phyloP scores from a whole-genome alignment of 23 red algal genomes.

The Chondrus crispus region DNA sequence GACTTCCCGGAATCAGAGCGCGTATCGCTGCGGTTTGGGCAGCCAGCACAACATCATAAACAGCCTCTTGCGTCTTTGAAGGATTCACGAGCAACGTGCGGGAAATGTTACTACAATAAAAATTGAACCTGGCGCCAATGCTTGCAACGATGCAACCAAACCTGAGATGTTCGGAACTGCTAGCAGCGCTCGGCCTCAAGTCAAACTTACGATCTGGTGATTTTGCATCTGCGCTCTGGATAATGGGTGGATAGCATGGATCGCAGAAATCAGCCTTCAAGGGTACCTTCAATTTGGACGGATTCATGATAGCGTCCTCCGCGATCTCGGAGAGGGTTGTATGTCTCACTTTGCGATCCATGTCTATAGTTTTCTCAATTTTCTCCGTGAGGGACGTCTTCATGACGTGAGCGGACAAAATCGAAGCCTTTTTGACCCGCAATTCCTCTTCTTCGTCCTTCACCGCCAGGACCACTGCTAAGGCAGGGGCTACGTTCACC shows the following conservation, averaged over 20 bases:
- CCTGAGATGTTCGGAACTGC: slow-evolving; percentile 55
- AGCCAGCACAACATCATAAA: slow-evolving; percentile 65
- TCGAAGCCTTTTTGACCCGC: slow-evolving; percentile 64
- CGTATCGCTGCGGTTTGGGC: slow-evolving; percentile 66
- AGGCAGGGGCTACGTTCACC: slow-evolving; percentile 50
- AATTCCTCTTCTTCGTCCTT: slow-evolving; percentile 83
- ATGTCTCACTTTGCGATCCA: slow-evolving; percentile 74
- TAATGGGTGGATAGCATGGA: slow-evolving; percentile 89
- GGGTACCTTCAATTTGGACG: slow-evolving; percentile 47
- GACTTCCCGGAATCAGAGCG: slow-evolving; percentile 62
- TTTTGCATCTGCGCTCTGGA: slow-evolving; percentile 68
- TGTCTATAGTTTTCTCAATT: slow-evolving; percentile 87
- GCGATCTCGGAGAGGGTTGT: slow-evolving; percentile 61
- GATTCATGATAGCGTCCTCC: slow-evolving; percentile 78
- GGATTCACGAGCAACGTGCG: slow-evolving; percentile 86
- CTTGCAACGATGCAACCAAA: slow-evolving; percentile 78
- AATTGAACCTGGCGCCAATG: slow-evolving; percentile 84
- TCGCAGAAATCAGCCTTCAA: slow-evolving; percentile 84
- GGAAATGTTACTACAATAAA: slow-evolving; percentile 83
- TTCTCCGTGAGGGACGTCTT: slow-evolving; percentile 53
- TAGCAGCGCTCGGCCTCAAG: slow-evolving; percentile 80
- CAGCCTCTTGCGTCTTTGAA: slow-evolving; percentile 45
- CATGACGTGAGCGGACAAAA: slow-evolving; percentile 68
- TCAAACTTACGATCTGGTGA: slow-evolving; percentile 67
- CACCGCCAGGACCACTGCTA: slow-evolving; percentile 59